These are phyloP conservation scores for Rubia occidens DNA, from an alignment of 305 asterid species.

Conservation along the genomic window DNA sequence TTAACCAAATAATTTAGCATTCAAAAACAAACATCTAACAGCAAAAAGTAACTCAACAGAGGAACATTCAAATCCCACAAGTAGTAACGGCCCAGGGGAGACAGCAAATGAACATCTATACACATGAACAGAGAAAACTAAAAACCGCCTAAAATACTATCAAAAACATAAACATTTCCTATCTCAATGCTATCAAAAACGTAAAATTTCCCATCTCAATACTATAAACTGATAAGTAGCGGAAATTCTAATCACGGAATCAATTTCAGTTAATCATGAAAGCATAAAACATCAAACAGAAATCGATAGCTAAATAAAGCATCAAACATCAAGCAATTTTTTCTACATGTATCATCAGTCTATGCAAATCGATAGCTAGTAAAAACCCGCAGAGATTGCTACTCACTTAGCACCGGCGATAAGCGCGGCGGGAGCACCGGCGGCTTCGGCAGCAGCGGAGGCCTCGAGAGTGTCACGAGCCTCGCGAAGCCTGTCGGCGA, in stretches of 20 bases:
- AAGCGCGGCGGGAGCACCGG: constrained; percentile 22
- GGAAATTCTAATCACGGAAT: background rate
- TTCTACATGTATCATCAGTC: background rate
- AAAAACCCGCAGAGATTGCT: background rate
- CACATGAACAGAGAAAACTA: too few species aligned
- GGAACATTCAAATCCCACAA: background rate
- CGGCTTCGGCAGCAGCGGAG: constrained; percentile 31
- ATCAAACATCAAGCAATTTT: background rate
- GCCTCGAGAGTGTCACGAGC: constrained; percentile 53
- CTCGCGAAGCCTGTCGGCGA: constrained; percentile 61
- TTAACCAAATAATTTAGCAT: constrained; percentile 6
- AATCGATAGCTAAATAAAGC: background rate
- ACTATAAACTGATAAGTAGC: too few species aligned
- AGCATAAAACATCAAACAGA: too few species aligned
- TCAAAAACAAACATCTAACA: background rate
- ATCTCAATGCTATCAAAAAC: background rate
- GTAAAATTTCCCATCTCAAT: too few species aligned
- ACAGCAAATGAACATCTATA: too few species aligned
- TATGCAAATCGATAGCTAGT: background rate
- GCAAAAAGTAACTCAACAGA: too few species aligned
- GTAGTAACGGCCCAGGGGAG: background rate
- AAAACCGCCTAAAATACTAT: too few species aligned
- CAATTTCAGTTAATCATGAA: background rate
- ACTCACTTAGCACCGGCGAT: background rate
- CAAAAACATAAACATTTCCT: background rate